These are phyloP conservation scores for Aspergillus sp. DNA, from an alignment of 2,329 filamentous ascomycete species.

Conservation along the genomic window DNA sequence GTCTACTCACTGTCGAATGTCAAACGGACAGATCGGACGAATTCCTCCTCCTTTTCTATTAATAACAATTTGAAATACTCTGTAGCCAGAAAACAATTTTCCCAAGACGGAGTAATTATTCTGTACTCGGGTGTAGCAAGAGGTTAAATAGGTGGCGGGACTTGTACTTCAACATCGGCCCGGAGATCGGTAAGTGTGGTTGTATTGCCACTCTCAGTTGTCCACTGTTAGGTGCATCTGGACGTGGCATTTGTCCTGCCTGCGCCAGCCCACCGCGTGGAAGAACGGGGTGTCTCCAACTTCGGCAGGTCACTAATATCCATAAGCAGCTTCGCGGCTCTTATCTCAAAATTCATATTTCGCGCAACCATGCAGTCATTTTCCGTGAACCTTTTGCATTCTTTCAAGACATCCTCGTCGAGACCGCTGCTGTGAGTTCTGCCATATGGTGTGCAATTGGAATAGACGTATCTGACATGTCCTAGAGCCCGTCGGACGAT, in stretches of 20 bases:
- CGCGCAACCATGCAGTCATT: not conserved
- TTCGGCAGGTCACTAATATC: not conserved
- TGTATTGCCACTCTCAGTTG: constrained; percentile 7
- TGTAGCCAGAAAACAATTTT: too few relatives aligned
- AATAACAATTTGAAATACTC: too few relatives aligned
- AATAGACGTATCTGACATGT: not conserved
- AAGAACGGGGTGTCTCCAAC: constrained; percentile 1
- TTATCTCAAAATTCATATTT: not conserved
- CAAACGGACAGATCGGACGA: too few relatives aligned
- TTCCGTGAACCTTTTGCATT: not conserved
- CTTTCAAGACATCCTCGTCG: not conserved
- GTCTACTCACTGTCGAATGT: too few relatives aligned
- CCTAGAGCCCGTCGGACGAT: not conserved
- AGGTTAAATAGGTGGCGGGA: not conserved
- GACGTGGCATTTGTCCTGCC: not conserved
- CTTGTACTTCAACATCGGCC: constrained; percentile 8
- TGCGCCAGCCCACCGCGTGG: constrained; percentile 1
- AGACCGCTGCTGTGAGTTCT: not conserved
- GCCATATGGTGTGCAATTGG: not conserved
- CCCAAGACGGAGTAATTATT: too few relatives aligned
- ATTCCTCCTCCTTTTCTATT: too few relatives aligned
- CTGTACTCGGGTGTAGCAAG: too few relatives aligned
- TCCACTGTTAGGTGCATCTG: not conserved
- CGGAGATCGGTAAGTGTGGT: constrained; percentile 9
- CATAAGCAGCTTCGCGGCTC: too few relatives aligned